phyloP scores from a whole-genome alignment of 2,329 filamentous ascomycete genomes.

The Magnaporthiopsis incrustans region DNA sequence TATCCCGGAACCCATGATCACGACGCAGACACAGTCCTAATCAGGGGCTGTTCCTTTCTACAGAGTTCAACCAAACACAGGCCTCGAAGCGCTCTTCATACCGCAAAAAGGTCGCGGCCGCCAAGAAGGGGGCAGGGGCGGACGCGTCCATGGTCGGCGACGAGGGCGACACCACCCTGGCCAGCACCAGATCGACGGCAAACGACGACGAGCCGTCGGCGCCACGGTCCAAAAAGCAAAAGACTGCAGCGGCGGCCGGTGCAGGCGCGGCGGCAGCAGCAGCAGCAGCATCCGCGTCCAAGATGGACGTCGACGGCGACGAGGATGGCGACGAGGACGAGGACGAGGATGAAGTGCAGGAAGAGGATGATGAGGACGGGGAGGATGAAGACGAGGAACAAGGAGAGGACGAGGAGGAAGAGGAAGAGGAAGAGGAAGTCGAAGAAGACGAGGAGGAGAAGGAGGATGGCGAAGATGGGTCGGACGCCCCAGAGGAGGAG shows the following conservation, averaged over 20 bases:
- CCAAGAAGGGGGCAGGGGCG: conserved; percentile 37
- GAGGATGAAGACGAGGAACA: conserved; percentile 33
- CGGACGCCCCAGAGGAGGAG: conserved; percentile 40
- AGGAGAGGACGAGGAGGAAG: conserved; percentile 36
- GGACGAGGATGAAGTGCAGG: conserved; percentile 19
- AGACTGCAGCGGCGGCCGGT: conserved; percentile 21
- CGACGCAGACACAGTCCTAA: not conserved
- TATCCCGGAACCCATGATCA: conserved; percentile 11
- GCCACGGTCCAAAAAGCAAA: conserved; percentile 28
- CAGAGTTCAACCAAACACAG: conserved; percentile 66
- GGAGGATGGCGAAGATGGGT: conserved; percentile 41
- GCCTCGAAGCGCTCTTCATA: conserved; percentile 68
- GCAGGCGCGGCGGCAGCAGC: conserved; percentile 26
- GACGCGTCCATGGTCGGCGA: conserved; percentile 21
- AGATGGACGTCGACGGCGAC: conserved; percentile 37
- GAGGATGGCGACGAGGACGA: conserved; percentile 26
- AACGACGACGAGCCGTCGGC: conserved; percentile 14
- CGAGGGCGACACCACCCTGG: conserved; percentile 15
- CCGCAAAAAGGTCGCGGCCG: conserved; percentile 59
- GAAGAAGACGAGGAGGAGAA: conserved; percentile 36
- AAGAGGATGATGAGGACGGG: conserved; percentile 25
- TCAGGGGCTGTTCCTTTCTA: not conserved
- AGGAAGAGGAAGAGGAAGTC: conserved; percentile 42
- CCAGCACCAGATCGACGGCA: conserved; percentile 13
- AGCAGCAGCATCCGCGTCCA: conserved; percentile 22